These are phyloP conservation scores for Auricularia sp. DNA, from an alignment of 768 basidiomycete genomes.

Conservation along the genomic window DNA sequence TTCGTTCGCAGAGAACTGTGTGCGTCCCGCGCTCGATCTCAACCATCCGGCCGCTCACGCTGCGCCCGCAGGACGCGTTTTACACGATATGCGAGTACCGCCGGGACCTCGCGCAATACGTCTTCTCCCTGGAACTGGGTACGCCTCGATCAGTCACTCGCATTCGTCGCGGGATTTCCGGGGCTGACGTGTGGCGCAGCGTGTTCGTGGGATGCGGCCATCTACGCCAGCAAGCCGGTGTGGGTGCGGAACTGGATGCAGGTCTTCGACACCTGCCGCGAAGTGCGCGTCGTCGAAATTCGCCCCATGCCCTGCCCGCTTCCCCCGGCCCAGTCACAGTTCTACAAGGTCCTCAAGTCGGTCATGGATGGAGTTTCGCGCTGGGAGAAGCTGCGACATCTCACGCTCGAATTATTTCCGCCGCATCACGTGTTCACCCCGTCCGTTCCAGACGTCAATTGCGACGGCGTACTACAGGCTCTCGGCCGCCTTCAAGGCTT, in stretches of 20 bases:
- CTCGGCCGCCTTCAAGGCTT: too few relatives aligned
- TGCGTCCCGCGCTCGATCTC: neutral
- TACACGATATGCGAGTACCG: neutral
- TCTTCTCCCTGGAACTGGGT: neutral
- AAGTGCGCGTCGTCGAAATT: neutral
- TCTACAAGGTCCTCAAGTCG: neutral
- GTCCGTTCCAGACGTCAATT: too few relatives aligned
- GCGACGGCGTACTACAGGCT: too few relatives aligned
- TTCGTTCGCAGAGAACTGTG: neutral
- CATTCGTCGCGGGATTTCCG: neutral
- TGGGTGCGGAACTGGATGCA: neutral
- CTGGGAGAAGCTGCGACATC: too few relatives aligned
- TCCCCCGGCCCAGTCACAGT: neutral
- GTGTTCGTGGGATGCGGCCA: neutral
- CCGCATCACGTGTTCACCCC: too few relatives aligned
- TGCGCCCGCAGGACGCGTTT: neutral
- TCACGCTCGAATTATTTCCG: too few relatives aligned
- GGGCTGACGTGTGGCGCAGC: neutral
- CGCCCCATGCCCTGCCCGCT: neutral
- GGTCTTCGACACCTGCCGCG: neutral
- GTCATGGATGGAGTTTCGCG: neutral
- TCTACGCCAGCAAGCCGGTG: neutral
- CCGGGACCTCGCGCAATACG: neutral
- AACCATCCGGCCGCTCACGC: neutral
- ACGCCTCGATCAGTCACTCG: neutral